Percentiles rank a stretch among this genome's conserved stretches.
phyloP scores from a whole-genome alignment of 768 basidiomycete genomes.

The Jaapia argillacea region DNA sequence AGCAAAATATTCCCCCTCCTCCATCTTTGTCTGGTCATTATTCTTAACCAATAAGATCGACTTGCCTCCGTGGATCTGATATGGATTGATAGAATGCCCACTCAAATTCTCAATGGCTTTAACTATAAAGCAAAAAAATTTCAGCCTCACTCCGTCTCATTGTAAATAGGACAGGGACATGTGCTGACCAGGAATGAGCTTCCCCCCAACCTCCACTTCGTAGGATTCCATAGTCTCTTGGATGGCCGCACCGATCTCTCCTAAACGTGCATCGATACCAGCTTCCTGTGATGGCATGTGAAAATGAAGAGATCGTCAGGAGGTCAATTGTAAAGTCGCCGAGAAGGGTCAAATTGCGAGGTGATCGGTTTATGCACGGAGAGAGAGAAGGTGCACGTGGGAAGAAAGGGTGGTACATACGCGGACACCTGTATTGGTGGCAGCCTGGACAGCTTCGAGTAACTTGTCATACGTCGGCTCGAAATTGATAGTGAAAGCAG shows the following conservation, averaged over 20 bases:
- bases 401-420: no score
- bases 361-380: no score
- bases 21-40: constrained; percentile 92
- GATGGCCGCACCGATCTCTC: constrained; percentile 84
- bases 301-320: constrained; percentile 1
- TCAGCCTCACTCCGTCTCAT: no score
- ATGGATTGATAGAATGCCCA: constrained; percentile 85
- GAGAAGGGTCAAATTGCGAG: not conserved
- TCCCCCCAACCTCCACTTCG: constrained; percentile 88
- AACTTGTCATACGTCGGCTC: constrained; percentile 87
- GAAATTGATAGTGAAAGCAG: constrained; percentile 88
- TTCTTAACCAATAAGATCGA: constrained; percentile 85
- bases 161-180: constrained; percentile 10
- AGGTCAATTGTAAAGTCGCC: not conserved
- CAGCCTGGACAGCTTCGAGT: constrained; percentile 85
- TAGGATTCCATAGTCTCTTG: constrained; percentile 99
- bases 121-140: constrained; percentile 47
- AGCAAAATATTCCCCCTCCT: constrained; percentile 98
- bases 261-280: constrained; percentile 90
- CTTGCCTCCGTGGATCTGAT: constrained; percentile 93
- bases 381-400: no score
- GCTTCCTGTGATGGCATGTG: constrained; percentile 64
- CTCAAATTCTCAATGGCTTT: constrained; percentile 92
- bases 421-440: constrained; percentile 85
- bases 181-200: constrained; percentile 72